Conservation (phyloP, 371 early-diverging fungal species). For the Mucor circinelloides region DNA sequence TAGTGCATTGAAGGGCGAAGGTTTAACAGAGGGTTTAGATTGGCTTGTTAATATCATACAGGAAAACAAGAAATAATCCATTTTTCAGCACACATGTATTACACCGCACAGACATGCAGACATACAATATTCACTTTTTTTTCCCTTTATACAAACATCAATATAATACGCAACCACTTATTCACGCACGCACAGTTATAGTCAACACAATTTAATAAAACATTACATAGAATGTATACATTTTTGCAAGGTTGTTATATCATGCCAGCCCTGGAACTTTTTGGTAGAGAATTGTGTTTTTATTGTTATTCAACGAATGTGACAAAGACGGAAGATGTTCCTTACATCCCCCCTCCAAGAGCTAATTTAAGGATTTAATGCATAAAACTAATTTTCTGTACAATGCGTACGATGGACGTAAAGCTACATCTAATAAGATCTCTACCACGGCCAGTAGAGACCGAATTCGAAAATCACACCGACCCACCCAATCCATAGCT, state of each 20-base stretch:
- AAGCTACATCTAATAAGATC: background rate
- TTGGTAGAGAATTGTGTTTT: background rate
- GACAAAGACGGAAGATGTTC: background rate
- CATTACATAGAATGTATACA: background rate
- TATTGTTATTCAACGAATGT: background rate
- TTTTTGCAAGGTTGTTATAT: background rate
- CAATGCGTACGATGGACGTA: background rate
- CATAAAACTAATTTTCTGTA: background rate
- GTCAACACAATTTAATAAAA: background rate
- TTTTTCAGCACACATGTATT: background rate
- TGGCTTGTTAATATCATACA: conserved; percentile 66
- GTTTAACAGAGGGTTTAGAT: conserved; percentile 92
- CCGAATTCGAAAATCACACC: background rate
- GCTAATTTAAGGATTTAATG: background rate
- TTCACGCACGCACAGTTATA: background rate
- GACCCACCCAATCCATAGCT: background rate
- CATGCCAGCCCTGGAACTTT: background rate
- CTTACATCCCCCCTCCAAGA: background rate
- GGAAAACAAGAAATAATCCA: conserved; percentile 45
- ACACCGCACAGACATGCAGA: background rate
- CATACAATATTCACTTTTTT: background rate
- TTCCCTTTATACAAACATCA: background rate
- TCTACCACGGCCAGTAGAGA: background rate
- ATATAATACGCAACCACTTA: background rate
- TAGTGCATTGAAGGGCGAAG: conserved; percentile 93